Percentiles rank a stretch among this genome's conserved stretches.
phyloP scores from a whole-genome alignment of 306 rosid species.

The Urtica urens region DNA sequence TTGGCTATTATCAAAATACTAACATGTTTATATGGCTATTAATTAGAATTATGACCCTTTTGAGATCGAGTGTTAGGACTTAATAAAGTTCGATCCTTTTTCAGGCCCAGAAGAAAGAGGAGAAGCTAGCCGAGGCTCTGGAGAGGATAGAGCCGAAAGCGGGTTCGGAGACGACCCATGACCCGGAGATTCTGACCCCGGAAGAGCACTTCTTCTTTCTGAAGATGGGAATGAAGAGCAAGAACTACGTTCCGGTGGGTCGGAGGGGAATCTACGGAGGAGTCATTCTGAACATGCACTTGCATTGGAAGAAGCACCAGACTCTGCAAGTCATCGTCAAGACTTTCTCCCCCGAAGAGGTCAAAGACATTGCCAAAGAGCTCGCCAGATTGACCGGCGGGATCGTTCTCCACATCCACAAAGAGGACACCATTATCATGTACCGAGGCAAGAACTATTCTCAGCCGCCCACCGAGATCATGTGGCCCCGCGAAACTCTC shows the following conservation, averaged over 20 bases:
- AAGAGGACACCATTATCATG: constrained; percentile 81
- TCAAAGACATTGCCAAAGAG: constrained; percentile 77
- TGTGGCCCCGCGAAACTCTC: constrained; percentile 88
- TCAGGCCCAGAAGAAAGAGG: constrained; percentile 85
- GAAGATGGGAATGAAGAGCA: constrained; percentile 86
- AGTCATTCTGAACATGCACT: constrained; percentile 92
- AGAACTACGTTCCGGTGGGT: constrained; percentile 91
- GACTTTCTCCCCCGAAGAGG: constrained; percentile 82
- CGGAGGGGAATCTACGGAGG: constrained; percentile 93
- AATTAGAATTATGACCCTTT: no score
- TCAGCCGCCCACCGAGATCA: constrained; percentile 94
- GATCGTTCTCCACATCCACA: constrained; percentile 80
- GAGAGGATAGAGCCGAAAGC: constrained; percentile 79
- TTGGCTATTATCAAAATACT: no score
- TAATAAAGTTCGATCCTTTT: no score
- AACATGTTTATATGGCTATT: no score
- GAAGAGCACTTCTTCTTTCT: constrained; percentile 93
- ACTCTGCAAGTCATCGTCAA: constrained; percentile 81
- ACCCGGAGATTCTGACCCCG: constrained; percentile 91
- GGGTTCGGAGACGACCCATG: constrained; percentile 64
- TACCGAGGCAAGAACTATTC: constrained; percentile 94
- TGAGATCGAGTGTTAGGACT: no score
- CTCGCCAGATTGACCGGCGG: constrained; percentile 87
- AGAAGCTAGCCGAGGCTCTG: constrained; percentile 50
- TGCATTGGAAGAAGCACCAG: constrained; percentile 98